phyloP scores from a whole-genome alignment of 2,329 filamentous ascomycete genomes.

The Phyllosticta citriasiana region DNA sequence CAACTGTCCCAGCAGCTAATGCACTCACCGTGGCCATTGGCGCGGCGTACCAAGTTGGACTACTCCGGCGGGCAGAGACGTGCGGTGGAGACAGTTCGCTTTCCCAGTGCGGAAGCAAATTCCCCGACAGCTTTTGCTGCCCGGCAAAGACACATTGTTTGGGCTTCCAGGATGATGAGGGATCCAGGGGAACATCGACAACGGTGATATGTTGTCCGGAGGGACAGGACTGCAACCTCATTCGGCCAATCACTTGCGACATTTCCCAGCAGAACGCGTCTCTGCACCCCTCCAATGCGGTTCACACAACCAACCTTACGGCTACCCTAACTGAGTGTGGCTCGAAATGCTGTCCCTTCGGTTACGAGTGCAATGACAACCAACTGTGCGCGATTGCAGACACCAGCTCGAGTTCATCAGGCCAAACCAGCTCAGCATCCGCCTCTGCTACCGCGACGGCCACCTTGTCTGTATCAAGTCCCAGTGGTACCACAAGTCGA shows the following conservation, averaged over 20 bases:
- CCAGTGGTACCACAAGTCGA: background rate
- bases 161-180: constrained; percentile 46
- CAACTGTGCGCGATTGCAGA: constrained; percentile 38
- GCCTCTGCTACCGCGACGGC: constrained; percentile 1
- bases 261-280: constrained; percentile 50
- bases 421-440: constrained; percentile 2
- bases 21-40: constrained; percentile 17
- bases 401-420: constrained; percentile 31
- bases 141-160: constrained; percentile 44
- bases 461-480: background rate
- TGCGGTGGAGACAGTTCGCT: constrained; percentile 43
- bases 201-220: constrained; percentile 62
- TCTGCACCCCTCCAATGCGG: constrained; percentile 44
- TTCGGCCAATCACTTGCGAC: constrained; percentile 57
- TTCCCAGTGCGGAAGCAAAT: constrained; percentile 42
- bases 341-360: constrained; percentile 58
- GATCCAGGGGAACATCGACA: constrained; percentile 31
- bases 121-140: constrained; percentile 62
- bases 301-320: constrained; percentile 56
- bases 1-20: constrained; percentile 14
- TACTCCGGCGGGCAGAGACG: constrained; percentile 26
- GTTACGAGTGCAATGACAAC: constrained; percentile 51
- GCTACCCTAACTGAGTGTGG: constrained; percentile 49
- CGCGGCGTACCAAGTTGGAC: constrained; percentile 18
- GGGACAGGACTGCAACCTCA: constrained; percentile 47